These are phyloP conservation scores for Phaffia rhodozyma DNA, from an alignment of 1,284 basidiomycete genomes.

Conservation along the genomic window DNA sequence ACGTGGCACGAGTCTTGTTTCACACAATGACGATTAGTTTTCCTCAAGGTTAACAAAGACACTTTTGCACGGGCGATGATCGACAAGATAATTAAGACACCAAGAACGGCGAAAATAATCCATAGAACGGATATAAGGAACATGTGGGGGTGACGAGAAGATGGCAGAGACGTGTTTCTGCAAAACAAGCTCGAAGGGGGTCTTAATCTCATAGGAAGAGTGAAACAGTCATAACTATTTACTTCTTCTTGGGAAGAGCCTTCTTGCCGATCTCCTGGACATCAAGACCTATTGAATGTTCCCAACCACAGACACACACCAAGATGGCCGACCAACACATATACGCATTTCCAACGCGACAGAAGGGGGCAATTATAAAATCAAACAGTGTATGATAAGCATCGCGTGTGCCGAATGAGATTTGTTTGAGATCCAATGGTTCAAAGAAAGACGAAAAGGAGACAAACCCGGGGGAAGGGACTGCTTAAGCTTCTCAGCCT, in stretches of 20 bases:
- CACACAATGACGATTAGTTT: too few species aligned
- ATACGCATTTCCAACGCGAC: too few species aligned
- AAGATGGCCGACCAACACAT: not conserved
- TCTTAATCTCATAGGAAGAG: not conserved
- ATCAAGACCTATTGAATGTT: conserved; percentile 20
- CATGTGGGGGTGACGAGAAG: too few species aligned
- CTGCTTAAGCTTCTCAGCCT: conserved; percentile 96
- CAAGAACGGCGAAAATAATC: too few species aligned
- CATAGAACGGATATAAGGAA: too few species aligned
- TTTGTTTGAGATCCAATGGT: too few species aligned
- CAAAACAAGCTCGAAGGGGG: too few species aligned
- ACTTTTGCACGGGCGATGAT: too few species aligned
- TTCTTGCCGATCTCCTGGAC: conserved; percentile 36
- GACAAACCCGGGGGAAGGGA: conserved; percentile 82
- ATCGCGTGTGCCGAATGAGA: not conserved
- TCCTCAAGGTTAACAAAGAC: too few species aligned
- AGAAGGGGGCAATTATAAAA: not conserved
- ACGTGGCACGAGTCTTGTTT: too few species aligned
- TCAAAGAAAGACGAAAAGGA: not conserved
- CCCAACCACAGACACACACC: not conserved
- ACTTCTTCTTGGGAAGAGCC: conserved; percentile 38
- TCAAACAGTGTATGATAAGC: not conserved
- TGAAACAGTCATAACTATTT: conserved; percentile 20
- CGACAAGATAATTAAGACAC: too few species aligned
- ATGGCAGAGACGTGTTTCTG: too few species aligned